Conservation (phyloP, 2,329 filamentous ascomycete genomes). For the Pleochaeta shiraiana region DNA sequence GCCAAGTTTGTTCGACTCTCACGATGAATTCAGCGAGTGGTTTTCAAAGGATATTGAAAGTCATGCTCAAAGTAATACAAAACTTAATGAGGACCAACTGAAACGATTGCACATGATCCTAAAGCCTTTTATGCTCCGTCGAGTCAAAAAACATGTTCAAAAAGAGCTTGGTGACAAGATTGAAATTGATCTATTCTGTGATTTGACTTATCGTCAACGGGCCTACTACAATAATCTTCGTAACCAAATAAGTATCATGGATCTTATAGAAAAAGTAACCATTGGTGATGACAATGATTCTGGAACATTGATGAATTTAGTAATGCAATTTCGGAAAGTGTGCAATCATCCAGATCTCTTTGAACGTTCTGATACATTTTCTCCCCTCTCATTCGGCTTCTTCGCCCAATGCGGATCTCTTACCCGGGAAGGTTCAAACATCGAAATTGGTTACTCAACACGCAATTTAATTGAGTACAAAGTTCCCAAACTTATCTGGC, state of each 20-base stretch:
- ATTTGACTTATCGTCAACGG: slow-evolving; percentile 87
- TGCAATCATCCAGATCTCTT: slow-evolving; percentile 98
- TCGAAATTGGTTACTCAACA: slow-evolving; percentile 71
- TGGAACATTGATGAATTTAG: slow-evolving; percentile 93
- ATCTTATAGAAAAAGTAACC: slow-evolving; percentile 92
- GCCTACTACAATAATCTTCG: slow-evolving; percentile 82
- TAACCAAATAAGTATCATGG: slow-evolving; percentile 97
- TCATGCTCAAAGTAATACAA: slow-evolving; percentile 97
- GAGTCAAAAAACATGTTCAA: slow-evolving; percentile 99
- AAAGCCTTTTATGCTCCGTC: slow-evolving; percentile 97
- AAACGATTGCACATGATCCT: slow-evolving; percentile 96
- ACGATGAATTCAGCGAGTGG: slow-evolving; percentile 86
- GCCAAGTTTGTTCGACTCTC: slow-evolving; percentile 93
- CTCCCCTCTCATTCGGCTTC: slow-evolving; percentile 61
- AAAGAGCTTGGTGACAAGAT: slow-evolving; percentile 99
- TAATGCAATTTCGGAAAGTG: slow-evolving; percentile 99
- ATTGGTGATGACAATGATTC: slow-evolving; percentile 88
- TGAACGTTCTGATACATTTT: slow-evolving; percentile 78
- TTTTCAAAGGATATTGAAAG: slow-evolving; percentile 95
- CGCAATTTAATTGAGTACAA: slow-evolving; percentile 70
- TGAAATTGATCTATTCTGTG: slow-evolving; percentile 86
- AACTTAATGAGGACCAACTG: slow-evolving; percentile 94
- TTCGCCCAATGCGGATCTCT: slow-evolving; percentile 95
- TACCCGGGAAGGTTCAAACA: slow-evolving; percentile 61
- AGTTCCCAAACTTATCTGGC: slow-evolving; percentile 62